phyloP scores from a whole-genome alignment of 2,329 filamentous ascomycete species.

The Tolypocladium capitatum region DNA sequence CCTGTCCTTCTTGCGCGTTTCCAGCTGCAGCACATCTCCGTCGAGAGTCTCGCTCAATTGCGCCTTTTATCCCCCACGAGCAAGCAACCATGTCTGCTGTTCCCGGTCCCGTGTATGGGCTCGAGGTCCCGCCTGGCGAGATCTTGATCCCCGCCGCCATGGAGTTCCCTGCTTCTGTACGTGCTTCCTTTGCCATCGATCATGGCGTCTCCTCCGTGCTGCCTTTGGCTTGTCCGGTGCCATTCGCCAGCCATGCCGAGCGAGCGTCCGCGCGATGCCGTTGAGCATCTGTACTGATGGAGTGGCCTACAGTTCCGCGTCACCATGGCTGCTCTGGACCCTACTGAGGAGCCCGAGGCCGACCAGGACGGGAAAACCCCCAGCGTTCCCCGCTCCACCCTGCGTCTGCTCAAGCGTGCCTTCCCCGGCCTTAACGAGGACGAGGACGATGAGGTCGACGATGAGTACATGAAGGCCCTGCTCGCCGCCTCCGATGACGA shows the following conservation, averaged over 20 bases:
- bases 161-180: slow-evolving; percentile 73
- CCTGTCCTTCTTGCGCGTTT: not conserved
- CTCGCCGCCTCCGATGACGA: slow-evolving; percentile 35
- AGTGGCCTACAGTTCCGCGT: slow-evolving; percentile 62
- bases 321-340: slow-evolving; percentile 97
- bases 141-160: slow-evolving; percentile 66
- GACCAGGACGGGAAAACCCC: slow-evolving; percentile 50
- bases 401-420: slow-evolving; percentile 77
- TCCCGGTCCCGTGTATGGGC: slow-evolving; percentile 76
- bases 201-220: not conserved
- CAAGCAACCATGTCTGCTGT: slow-evolving; percentile 39
- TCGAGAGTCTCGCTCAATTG: not conserved
- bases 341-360: slow-evolving; percentile 58
- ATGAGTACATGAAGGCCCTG: slow-evolving; percentile 48
- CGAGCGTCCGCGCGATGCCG: not conserved
- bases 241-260: not conserved
- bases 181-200: slow-evolving; percentile 20
- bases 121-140: slow-evolving; percentile 78
- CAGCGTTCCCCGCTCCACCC: slow-evolving; percentile 60
- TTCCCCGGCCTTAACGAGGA: slow-evolving; percentile 40
- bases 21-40: not conserved
- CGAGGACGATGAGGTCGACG: slow-evolving; percentile 52
- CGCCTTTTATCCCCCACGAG: not conserved
- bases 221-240: not conserved
- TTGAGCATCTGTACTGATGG: slow-evolving; percentile 13